phyloP scores from a whole-genome alignment of 495 filamentous ascomycete genomes.

The Choiromyces venosus region DNA sequence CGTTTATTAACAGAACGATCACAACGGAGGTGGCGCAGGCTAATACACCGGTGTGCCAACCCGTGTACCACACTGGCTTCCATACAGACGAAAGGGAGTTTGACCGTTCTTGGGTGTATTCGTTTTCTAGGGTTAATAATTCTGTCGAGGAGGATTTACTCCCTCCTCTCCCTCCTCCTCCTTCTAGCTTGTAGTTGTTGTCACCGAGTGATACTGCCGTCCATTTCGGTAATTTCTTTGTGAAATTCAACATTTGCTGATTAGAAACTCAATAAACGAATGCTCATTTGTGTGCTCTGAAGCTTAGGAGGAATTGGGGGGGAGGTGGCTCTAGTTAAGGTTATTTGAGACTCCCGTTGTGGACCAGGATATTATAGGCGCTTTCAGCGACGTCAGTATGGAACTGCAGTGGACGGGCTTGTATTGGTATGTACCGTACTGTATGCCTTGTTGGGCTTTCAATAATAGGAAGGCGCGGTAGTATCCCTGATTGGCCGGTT shows the following conservation, averaged over 20 bases:
- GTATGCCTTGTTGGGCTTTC: no score
- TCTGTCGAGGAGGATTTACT: neutral
- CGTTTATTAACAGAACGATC: neutral
- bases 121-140: neutral
- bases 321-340: neutral
- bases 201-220: neutral
- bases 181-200: no score
- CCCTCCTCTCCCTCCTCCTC: neutral
- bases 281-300: neutral
- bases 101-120: neutral
- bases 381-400: neutral
- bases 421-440: no score
- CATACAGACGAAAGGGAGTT: neutral
- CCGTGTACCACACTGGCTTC: neutral
- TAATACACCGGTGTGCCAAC: neutral
- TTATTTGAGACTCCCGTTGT: neutral
- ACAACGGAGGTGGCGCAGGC: neutral
- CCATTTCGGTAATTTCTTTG: neutral
- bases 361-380: neutral
- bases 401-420: no score
- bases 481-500: no score
- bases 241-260: neutral
- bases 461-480: no score
- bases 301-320: neutral
- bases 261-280: neutral